These are phyloP conservation scores for Chlamydomonas urium DNA, from an alignment of 139 green algal genomes.

Conservation along the genomic window DNA sequence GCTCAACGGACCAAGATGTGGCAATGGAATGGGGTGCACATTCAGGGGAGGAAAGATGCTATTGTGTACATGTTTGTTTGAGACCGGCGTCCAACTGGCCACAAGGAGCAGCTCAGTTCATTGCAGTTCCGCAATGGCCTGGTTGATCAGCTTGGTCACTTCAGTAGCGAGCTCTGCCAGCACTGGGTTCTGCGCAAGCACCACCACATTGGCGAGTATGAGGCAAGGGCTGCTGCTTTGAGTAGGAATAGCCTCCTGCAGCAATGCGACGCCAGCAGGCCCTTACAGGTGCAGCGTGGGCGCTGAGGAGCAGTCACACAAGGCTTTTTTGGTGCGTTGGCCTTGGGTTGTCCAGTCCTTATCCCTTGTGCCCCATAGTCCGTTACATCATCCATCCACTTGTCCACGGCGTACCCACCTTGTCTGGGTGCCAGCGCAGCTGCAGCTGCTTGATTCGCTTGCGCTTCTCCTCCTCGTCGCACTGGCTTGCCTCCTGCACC, in stretches of 20 bases:
- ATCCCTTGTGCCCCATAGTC: background rate
- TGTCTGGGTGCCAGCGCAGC: conserved; percentile 30
- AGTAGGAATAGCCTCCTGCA: too few species aligned
- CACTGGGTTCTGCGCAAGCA: conserved; percentile 16
- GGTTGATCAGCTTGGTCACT: conserved; percentile 58
- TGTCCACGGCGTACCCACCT: background rate
- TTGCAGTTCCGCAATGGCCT: conserved; percentile 34
- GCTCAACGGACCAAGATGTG: too few species aligned
- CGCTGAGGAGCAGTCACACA: background rate
- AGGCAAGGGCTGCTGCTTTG: conserved; percentile 51
- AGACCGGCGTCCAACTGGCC: too few species aligned
- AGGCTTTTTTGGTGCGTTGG: background rate
- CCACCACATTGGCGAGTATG: too few species aligned
- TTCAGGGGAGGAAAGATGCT: too few species aligned
- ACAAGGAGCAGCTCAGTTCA: too few species aligned
- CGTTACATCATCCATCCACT: background rate
- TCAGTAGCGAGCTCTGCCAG: conserved; percentile 52
- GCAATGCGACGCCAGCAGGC: too few species aligned
- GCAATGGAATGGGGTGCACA: too few species aligned
- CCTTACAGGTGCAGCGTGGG: background rate
- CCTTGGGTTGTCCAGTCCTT: background rate
- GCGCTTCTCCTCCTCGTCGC: conserved; percentile 28
- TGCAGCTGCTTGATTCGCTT: conserved; percentile 36
- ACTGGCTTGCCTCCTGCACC: conserved; percentile 31
- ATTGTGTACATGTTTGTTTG: too few species aligned